These are phyloP conservation scores for Blastobotrys peoriensis DNA, from an alignment of 805 yeast genomes.

Conservation along the genomic window DNA sequence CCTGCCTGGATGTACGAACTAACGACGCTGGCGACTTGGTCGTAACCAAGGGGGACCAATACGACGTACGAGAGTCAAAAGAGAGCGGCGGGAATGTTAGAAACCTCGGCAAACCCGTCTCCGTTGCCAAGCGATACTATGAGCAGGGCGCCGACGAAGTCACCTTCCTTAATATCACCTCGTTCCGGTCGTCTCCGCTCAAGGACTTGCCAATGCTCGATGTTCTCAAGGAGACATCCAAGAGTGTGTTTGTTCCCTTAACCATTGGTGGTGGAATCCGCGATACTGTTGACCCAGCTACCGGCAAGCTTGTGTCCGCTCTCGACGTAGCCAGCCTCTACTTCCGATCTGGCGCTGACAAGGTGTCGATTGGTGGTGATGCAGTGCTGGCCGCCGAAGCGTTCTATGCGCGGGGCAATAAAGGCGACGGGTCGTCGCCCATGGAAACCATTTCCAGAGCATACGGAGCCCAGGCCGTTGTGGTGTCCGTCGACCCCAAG, in stretches of 20 bases:
- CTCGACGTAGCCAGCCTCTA: conserved; percentile 85
- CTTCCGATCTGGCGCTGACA: conserved; percentile 96
- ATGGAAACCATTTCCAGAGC: conserved; percentile 89
- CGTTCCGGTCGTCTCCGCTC: conserved; percentile 90
- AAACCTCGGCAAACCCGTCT: conserved; percentile 94
- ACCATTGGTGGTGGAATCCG: conserved; percentile 98
- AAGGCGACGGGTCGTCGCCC: conserved; percentile 71
- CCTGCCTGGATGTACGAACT: conserved; percentile 94
- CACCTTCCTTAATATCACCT: conserved; percentile 90
- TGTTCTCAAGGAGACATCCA: conserved; percentile 75
- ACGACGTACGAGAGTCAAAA: conserved; percentile 83
- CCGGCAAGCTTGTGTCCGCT: conserved; percentile 71
- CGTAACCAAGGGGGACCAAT: conserved; percentile 98
- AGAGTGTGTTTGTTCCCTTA: conserved; percentile 89
- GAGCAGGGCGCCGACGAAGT: conserved; percentile 96
- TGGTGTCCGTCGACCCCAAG: conserved; percentile 96
- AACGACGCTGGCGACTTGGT: conserved; percentile 94
- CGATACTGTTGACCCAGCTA: conserved; percentile 77
- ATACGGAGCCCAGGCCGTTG: conserved; percentile 96
- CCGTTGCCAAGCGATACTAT: conserved; percentile 84
- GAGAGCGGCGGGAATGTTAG: conserved; percentile 55
- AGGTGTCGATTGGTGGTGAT: conserved; percentile 96
- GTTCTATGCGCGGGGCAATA: conserved; percentile 53
- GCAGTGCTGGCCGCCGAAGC: conserved; percentile 89
- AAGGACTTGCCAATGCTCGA: conserved; percentile 94